A percentile compares a stretch with the other conserved stretches of the same genome.
These are phyloP conservation scores for Crithidia fasciculata DNA, from an alignment of 208 protist species.

Conservation along the genomic window DNA sequence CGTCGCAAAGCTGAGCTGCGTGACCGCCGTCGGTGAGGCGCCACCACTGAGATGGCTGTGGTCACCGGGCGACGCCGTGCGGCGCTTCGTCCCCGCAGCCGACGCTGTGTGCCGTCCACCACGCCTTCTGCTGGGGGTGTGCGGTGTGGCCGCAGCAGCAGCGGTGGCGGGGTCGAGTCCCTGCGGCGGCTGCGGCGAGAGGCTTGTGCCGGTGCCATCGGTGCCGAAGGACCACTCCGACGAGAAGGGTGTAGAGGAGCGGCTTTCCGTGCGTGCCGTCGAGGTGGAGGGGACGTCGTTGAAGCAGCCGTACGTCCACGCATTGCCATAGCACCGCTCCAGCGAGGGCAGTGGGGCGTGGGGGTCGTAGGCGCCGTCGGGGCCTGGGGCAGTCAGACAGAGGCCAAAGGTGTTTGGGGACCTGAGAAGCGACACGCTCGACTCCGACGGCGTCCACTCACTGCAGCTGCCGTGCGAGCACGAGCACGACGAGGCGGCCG, in stretches of 20 bases:
- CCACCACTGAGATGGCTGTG: not conserved
- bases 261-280: conserved; percentile 16
- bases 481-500: conserved; percentile 1
- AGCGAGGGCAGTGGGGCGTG: conserved; percentile 23
- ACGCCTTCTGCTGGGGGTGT: not conserved
- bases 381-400: conserved; percentile 17
- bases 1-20: conserved; percentile 27
- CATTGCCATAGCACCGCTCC: conserved; percentile 32
- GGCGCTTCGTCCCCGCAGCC: not conserved
- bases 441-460: conserved; percentile 6
- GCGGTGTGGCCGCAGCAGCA: not conserved
- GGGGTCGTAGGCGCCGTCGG: conserved; percentile 20
- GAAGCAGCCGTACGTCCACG: conserved; percentile 12
- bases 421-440: not conserved
- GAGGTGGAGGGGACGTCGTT: conserved; percentile 18
- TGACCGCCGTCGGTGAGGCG: conserved; percentile 7
- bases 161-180: too few species aligned
- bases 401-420: not conserved
- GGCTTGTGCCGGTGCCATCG: conserved; percentile 1
- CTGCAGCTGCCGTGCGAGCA: conserved; percentile 11
- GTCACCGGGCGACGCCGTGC: not conserved
- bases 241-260: conserved; percentile 22
- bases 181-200: too few species aligned
- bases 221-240: conserved; percentile 32
- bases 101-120: too few species aligned